These are phyloP conservation scores for Millerozyma miso DNA, from an alignment of 805 yeast genomes.

Conservation along the genomic window DNA sequence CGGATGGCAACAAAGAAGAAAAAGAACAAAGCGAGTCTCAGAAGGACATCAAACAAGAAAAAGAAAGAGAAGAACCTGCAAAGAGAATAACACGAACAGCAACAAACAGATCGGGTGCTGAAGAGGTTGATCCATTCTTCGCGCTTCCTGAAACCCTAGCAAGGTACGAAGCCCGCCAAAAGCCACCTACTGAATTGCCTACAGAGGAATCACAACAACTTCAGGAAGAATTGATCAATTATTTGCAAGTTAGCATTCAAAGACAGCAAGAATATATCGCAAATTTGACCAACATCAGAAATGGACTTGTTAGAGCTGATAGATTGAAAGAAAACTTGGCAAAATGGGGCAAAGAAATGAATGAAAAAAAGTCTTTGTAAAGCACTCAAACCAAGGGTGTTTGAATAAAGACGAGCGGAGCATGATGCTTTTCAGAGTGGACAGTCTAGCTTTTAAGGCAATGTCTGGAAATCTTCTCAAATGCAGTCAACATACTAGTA, in stretches of 20 bases:
- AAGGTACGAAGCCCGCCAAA: slow-evolving; percentile 26
- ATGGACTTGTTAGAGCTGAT: slow-evolving; percentile 74
- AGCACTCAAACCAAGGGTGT: too few relatives aligned
- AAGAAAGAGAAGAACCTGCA: slow-evolving; percentile 10
- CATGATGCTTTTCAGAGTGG: too few relatives aligned
- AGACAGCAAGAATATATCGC: slow-evolving; percentile 77
- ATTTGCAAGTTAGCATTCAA: slow-evolving; percentile 42
- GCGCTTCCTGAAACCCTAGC: slow-evolving; percentile 50
- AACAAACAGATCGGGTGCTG: slow-evolving; percentile 13
- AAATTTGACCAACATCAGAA: slow-evolving; percentile 67
- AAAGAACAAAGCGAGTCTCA: slow-evolving; percentile 1
- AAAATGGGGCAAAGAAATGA: slow-evolving; percentile 84
- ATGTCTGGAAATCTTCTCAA: too few relatives aligned
- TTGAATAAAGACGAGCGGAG: too few relatives aligned
- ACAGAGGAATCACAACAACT: slow-evolving; percentile 45
- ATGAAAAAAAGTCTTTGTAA: slow-evolving; percentile 33
- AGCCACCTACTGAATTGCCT: slow-evolving; percentile 14
- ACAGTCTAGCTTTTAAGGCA: too few relatives aligned
- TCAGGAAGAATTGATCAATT: slow-evolving; percentile 50
- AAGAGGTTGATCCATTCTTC: slow-evolving; percentile 42
- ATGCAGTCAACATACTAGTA: too few relatives aligned
- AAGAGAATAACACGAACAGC: slow-evolving; percentile 6
- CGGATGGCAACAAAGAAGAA: slow-evolving; percentile 5
- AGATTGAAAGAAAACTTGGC: slow-evolving; percentile 64
- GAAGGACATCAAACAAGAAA: slow-evolving; percentile 5